Conservation (phyloP, 2,329 filamentous ascomycete genomes). For the Aspergillus fumigatiaffinis region DNA sequence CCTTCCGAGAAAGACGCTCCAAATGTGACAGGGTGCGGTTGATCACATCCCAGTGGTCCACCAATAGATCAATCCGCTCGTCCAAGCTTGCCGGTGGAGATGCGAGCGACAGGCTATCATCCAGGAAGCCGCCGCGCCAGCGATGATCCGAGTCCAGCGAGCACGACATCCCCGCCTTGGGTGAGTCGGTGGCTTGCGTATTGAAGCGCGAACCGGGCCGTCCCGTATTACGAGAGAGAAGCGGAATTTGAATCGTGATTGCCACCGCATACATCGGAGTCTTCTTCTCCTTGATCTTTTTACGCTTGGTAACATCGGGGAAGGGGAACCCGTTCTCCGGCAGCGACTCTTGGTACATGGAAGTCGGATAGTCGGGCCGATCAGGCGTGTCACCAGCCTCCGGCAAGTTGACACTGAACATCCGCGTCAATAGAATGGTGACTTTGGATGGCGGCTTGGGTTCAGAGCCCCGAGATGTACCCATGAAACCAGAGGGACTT, state of each 20-base stretch:
- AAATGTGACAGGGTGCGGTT: conserved; percentile 52
- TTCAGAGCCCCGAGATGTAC: conserved; percentile 22
- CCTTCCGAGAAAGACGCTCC: conserved; percentile 49
- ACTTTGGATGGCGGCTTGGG: conserved; percentile 43
- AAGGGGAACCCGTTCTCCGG: conserved; percentile 36
- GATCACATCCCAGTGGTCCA: conserved; percentile 58
- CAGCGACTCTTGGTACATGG: conserved; percentile 31
- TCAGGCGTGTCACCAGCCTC: conserved; percentile 42
- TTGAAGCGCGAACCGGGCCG: conserved; percentile 36
- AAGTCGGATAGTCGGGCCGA: conserved; percentile 26
- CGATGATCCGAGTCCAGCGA: conserved; percentile 42
- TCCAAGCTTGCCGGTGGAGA: conserved; percentile 48
- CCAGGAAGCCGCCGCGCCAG: conserved; percentile 33
- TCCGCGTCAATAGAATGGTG: conserved; percentile 55
- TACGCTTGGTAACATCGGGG: conserved; percentile 37
- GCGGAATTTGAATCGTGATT: conserved; percentile 53
- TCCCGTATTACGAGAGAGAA: conserved; percentile 30
- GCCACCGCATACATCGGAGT: conserved; percentile 59
- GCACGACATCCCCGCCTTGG: conserved; percentile 33
- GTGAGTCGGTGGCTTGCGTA: conserved; percentile 29
- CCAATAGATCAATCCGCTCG: conserved; percentile 53
- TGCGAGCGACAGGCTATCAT: conserved; percentile 42
- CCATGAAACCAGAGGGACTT: conserved; percentile 26
- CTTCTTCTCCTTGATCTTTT: conserved; percentile 49
- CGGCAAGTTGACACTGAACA: conserved; percentile 55